Conservation (phyloP, 768 basidiomycete genomes). For the Pleurotus platypus region DNA sequence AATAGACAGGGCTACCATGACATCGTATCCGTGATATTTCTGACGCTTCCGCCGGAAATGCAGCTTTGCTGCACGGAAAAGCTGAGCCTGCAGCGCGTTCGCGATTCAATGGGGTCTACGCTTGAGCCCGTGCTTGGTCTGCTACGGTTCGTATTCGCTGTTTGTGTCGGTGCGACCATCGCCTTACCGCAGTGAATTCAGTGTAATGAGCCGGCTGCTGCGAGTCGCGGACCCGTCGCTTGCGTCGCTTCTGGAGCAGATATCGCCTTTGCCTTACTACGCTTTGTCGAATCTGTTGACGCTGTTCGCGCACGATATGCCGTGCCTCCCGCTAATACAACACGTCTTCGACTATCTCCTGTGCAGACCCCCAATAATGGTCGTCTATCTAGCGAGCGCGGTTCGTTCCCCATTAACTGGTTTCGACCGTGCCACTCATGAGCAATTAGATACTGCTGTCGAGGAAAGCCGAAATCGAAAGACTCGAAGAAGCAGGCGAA, state of each 20-base stretch:
- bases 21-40: slow-evolving; percentile 75
- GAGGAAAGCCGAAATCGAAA: slow-evolving; percentile 63
- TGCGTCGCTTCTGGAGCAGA: slow-evolving; percentile 62
- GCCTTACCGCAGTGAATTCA: slow-evolving; percentile 20
- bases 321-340: slow-evolving; percentile 85
- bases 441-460: slow-evolving; percentile 61
- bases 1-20: slow-evolving; percentile 67
- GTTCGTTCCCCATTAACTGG: slow-evolving; percentile 43
- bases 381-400: slow-evolving; percentile 80
- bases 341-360: slow-evolving; percentile 90
- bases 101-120: slow-evolving; percentile 86
- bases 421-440: neutral
- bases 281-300: slow-evolving; percentile 89
- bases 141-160: slow-evolving; percentile 44
- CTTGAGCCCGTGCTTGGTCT: slow-evolving; percentile 85
- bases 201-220: slow-evolving; percentile 73
- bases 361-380: slow-evolving; percentile 73
- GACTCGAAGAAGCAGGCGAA: slow-evolving; percentile 65
- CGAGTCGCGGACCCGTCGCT: slow-evolving; percentile 67
- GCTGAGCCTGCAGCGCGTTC: slow-evolving; percentile 69
- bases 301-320: slow-evolving; percentile 89
- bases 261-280: slow-evolving; percentile 81
- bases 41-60: slow-evolving; percentile 63
- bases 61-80: slow-evolving; percentile 64
- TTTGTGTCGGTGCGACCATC: too few relatives aligned